Conservation (phyloP, 331 rosid species). For the Saraca asoca region DNA sequence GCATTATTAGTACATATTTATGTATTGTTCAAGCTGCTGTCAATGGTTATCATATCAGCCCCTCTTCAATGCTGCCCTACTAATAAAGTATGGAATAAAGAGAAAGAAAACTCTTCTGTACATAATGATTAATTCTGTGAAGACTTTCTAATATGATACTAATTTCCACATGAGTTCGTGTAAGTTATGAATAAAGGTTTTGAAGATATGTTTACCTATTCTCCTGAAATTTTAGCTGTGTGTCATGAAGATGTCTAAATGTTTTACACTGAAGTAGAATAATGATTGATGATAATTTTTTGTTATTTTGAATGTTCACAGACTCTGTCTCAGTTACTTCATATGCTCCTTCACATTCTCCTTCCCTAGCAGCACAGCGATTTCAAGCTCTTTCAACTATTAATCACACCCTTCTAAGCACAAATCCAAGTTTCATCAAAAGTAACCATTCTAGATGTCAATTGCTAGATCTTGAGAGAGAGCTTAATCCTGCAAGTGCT, state of each 20-base stretch:
- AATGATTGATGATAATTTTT: slow-evolving; percentile 5
- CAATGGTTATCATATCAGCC: no score
- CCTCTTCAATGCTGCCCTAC: no score
- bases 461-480: no score
- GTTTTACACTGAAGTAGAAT: slow-evolving; percentile 7
- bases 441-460: no score
- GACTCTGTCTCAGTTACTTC: slow-evolving; percentile 56
- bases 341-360: slow-evolving; percentile 48
- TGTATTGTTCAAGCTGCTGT: no score
- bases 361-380: slow-evolving; percentile 69
- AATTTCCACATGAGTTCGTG: slow-evolving; percentile 1
- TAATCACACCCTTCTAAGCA: slow-evolving; percentile 52
- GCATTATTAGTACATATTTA: no score
- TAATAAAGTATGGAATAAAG: not conserved
- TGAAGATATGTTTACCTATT: not conserved
- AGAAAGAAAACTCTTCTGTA: not conserved
- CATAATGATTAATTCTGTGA: not conserved
- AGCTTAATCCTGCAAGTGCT: no score
- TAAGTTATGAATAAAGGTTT: not conserved
- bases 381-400: slow-evolving; percentile 80
- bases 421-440: no score
- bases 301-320: slow-evolving; percentile 39
- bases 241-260: slow-evolving; percentile 3
- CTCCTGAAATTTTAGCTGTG: slow-evolving; percentile 17
- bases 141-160: not conserved